A percentile compares a stretch with the other conserved stretches of the same genome.
Conservation (phyloP, 2,329 filamentous ascomycete genomes). For the Trichoderma afroharzianum region DNA sequence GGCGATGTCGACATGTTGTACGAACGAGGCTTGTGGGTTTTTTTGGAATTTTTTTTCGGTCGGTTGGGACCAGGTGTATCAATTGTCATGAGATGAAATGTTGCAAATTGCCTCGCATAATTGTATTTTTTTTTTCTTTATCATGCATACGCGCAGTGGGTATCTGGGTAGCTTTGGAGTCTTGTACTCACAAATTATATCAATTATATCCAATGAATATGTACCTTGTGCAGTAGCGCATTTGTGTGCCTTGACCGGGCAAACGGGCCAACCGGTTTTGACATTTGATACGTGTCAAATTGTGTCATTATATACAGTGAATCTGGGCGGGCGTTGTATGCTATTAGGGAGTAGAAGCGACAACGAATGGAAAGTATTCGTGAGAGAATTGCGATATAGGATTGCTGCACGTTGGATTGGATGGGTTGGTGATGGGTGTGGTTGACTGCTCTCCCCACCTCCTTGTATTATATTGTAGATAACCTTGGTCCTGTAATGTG, state of each 20-base stretch:
- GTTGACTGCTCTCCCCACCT: not conserved
- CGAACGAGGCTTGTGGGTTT: not conserved
- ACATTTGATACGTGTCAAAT: not conserved
- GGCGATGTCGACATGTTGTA: not conserved
- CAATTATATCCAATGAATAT: not conserved
- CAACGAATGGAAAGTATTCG: not conserved
- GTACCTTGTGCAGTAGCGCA: conserved; percentile 7
- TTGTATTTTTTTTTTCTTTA: conserved; percentile 5
- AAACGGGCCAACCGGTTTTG: not conserved
- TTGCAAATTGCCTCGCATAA: conserved; percentile 9
- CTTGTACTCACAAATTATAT: conserved; percentile 11
- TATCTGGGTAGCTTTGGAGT: conserved; percentile 10
- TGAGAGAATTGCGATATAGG: not conserved
- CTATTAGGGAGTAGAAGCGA: not conserved
- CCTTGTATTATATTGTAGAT: not conserved
- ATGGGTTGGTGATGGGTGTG: not conserved
- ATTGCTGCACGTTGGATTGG: not conserved
- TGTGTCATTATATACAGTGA: not conserved
- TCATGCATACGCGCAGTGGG: conserved; percentile 14
- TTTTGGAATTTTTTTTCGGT: not conserved
- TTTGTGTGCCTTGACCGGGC: not conserved
- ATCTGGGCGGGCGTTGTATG: not conserved
- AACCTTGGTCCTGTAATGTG: not conserved
- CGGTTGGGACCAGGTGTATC: not conserved
- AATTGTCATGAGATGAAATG: conserved; percentile 8